Conservation (phyloP, 345 rosid species). For the Gossypium turneri region DNA sequence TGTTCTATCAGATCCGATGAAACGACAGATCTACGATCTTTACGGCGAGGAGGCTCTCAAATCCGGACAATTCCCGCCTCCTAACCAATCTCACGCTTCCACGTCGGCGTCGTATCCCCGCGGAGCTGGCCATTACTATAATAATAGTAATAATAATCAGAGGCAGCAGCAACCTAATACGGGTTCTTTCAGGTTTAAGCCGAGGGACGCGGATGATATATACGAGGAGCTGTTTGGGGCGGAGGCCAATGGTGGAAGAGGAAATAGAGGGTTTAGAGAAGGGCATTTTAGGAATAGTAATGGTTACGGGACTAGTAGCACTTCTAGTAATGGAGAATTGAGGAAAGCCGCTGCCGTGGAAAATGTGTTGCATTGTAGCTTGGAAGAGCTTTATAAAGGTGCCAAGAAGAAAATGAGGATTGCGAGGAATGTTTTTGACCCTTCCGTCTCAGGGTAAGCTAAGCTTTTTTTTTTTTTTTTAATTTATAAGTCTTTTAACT, state of each 20-base stretch:
- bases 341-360: slow-evolving; percentile 59
- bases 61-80: slow-evolving; percentile 67
- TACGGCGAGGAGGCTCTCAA: slow-evolving; percentile 89
- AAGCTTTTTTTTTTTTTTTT: not conserved
- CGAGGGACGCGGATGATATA: slow-evolving; percentile 73
- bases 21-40: slow-evolving; percentile 92
- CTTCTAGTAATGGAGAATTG: slow-evolving; percentile 16
- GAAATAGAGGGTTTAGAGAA: slow-evolving; percentile 34
- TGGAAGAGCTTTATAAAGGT: slow-evolving; percentile 89
- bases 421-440: slow-evolving; percentile 49
- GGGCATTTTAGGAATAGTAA: slow-evolving; percentile 43
- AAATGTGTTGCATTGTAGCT: slow-evolving; percentile 61
- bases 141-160: slow-evolving; percentile 10
- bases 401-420: slow-evolving; percentile 72
- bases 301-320: slow-evolving; percentile 3
- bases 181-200: slow-evolving; percentile 53
- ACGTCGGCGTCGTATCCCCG: slow-evolving; percentile 22
- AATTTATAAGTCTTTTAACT: not conserved
- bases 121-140: slow-evolving; percentile 19
- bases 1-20: slow-evolving; percentile 67
- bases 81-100: slow-evolving; percentile 28
- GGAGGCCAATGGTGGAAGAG: slow-evolving; percentile 38
- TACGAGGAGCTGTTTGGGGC: slow-evolving; percentile 77
- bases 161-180: slow-evolving; percentile 32
- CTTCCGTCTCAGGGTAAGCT: slow-evolving; percentile 50